Evolutionary conservation across 1,284 basidiomycete species (phyloP).

Genomic region (Marasmius fiardii): DNA sequence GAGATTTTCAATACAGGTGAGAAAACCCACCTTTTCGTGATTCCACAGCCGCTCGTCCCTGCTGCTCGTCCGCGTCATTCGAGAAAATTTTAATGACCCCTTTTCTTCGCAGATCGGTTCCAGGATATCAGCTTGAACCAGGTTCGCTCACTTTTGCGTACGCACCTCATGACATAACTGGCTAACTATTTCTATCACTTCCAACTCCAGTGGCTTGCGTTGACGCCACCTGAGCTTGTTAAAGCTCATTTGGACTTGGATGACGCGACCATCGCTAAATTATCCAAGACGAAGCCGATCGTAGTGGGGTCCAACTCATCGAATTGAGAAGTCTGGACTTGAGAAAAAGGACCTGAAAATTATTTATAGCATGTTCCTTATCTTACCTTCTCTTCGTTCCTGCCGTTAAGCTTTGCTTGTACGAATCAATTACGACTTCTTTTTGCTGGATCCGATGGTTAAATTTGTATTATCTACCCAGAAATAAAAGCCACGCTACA

Average conservation of each 20-base stretch:
- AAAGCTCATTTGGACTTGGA: constrained; percentile 57
- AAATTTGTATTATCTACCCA: no score
- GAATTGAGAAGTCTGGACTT: background rate
- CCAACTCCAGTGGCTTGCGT: constrained; percentile 53
- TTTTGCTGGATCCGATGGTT: no score
- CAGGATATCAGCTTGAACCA: constrained; percentile 65
- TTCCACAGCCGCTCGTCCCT: background rate
- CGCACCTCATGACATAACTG: background rate
- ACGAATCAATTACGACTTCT: no score
- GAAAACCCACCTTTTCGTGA: constrained; percentile 11
- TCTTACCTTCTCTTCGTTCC: no score
- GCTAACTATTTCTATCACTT: constrained; percentile 7
- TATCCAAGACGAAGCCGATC: constrained; percentile 52
- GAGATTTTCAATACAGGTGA: constrained; percentile 62
- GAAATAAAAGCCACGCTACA: no score
- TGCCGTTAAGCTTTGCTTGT: no score
- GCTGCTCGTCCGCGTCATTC: no score
- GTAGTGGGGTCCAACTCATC: constrained; percentile 37
- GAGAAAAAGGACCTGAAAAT: no score
- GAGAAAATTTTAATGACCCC: no score
- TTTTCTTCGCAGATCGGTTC: constrained; percentile 42
- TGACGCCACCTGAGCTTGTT: constrained; percentile 59
- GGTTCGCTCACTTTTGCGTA: constrained; percentile 26
- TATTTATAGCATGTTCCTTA: no score
- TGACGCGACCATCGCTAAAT: constrained; percentile 46